Evolutionary conservation across 2,329 filamentous ascomycete species (phyloP), one percentile per base, ranked within the genome.

Genomic region (Ophiostoma quercus): DNA sequence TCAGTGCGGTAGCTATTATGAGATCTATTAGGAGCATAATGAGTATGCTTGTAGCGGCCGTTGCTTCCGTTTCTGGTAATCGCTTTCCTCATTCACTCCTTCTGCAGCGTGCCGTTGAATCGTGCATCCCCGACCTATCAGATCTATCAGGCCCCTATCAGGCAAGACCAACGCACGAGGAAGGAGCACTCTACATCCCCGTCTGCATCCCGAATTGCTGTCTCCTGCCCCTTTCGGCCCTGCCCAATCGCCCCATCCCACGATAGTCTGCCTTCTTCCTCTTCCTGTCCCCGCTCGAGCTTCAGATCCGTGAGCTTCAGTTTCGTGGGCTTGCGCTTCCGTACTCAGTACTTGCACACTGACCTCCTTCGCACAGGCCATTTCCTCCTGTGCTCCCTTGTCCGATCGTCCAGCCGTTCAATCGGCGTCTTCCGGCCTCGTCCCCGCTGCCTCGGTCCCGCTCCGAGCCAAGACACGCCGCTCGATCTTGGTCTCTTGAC

Each of bases 1-100:
- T 12, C 39, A 41, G 39, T 41, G 12, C 3, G 11, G 12, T 41
- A 41, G 34, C 39, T 41, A 41, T 41, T 41, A 41, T 41, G 39
- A 41, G 39, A 29, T 29, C 25, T 29, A 29, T 41, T 3, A 14
- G 1, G 12, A 12, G 39, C 12, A 9, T 41, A 9, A 12, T 41
- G 39, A 11, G 11, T 41, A 14, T 41, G 39, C 39, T 41, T 41
- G 39, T 41, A 41, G 39, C 39, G n/a, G 60, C 32, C 60, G 60
- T 34, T 19, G 60, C 60, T 63, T 63, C 60, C 60, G 60, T 37
- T 63, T 34, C 60, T 63, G 60, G 60, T 32, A 32, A 63, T 16
- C 32, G 60, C 60, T 29, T 37, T 19, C 29, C 29, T 63, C 16
- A 34, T 62, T 34, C 25, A 57, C 54, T 57, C 29, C 57, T 62